A percentile compares a stretch with the other conserved stretches of the same genome.
phyloP scores from a whole-genome alignment of 2,329 filamentous ascomycete genomes.

The Hypocreales sp. region DNA sequence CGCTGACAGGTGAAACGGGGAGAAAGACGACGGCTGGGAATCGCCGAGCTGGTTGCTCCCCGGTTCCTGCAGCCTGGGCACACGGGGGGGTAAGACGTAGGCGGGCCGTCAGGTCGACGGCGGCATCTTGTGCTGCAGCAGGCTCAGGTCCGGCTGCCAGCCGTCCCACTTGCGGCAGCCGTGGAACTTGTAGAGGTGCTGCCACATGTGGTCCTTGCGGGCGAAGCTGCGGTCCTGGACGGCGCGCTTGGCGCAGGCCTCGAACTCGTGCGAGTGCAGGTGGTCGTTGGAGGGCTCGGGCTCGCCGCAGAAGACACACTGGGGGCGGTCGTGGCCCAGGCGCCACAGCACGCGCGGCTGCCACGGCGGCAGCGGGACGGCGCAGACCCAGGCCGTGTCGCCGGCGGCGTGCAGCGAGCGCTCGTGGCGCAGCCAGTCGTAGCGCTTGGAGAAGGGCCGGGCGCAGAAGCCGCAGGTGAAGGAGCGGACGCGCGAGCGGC shows the following conservation, averaged over 20 bases:
- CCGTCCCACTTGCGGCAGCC: constrained; percentile 27
- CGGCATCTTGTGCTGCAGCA: constrained; percentile 18
- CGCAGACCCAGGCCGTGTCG: constrained; percentile 32
- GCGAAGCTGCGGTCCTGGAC: constrained; percentile 24
- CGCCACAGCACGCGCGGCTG: constrained; percentile 30
- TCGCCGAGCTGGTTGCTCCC: not conserved
- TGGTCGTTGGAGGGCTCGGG: constrained; percentile 17
- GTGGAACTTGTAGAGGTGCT: constrained; percentile 25
- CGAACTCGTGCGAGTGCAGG: constrained; percentile 23
- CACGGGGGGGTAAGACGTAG: too few species aligned
- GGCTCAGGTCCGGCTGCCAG: constrained; percentile 28
- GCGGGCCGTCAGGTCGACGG: too few species aligned
- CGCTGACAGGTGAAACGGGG: too few species aligned
- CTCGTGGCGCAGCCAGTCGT: constrained; percentile 31
- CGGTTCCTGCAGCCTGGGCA: too few species aligned
- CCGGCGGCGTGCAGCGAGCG: constrained; percentile 30
- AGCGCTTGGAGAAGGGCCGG: constrained; percentile 22
- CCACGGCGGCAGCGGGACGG: constrained; percentile 16
- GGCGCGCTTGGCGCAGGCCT: constrained; percentile 31
- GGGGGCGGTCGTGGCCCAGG: constrained; percentile 25
- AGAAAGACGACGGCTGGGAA: not conserved
- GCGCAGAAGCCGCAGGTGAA: constrained; percentile 23
- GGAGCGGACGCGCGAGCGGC: constrained; percentile 6
- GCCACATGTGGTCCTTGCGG: constrained; percentile 26
- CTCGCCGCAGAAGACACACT: constrained; percentile 23